Evolutionary conservation across 192 early-diverging fungal genomes (phyloP).

Genomic region (Coemansia sp.): DNA sequence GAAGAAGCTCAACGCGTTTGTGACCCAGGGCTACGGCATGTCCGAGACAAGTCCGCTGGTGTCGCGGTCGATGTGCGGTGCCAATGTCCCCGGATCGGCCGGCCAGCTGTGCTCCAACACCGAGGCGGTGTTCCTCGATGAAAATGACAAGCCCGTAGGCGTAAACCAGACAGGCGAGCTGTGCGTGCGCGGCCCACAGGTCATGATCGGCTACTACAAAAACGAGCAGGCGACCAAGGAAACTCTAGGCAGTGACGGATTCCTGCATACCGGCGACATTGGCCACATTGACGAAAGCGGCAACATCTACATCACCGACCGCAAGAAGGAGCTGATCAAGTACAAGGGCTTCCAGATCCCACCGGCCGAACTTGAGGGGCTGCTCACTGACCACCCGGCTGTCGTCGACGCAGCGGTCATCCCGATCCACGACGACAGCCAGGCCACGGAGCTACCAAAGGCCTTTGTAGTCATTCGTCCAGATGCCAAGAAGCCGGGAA

Average conservation of each 20-base stretch:
- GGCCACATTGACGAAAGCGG: conserved; percentile 66
- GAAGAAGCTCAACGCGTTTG: conserved; percentile 37
- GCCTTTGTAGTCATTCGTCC: conserved; percentile 74
- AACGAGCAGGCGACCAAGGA: conserved; percentile 73
- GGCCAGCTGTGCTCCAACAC: conserved; percentile 73
- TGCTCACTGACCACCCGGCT: conserved; percentile 65
- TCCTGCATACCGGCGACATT: conserved; percentile 83
- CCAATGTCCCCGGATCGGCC: conserved; percentile 55
- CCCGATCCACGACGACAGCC: conserved; percentile 58
- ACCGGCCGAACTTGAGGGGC: conserved; percentile 85
- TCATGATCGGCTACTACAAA: conserved; percentile 87
- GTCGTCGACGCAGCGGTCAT: conserved; percentile 71
- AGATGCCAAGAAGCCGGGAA: conserved; percentile 30
- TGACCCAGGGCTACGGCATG: conserved; percentile 67
- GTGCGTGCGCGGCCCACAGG: conserved; percentile 79
- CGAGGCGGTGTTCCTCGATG: conserved; percentile 71
- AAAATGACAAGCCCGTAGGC: conserved; percentile 63
- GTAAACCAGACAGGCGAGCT: conserved; percentile 75
- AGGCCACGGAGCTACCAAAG: conserved; percentile 71
- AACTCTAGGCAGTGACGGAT: conserved; percentile 72
- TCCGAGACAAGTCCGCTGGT: conserved; percentile 56
- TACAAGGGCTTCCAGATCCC: conserved; percentile 86
- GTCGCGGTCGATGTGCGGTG: conserved; percentile 20
- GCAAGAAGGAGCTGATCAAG: conserved; percentile 92
- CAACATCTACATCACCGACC: conserved; percentile 64